Conservation (phyloP, 2,329 filamentous ascomycete species). For the Cercospora sp. region DNA sequence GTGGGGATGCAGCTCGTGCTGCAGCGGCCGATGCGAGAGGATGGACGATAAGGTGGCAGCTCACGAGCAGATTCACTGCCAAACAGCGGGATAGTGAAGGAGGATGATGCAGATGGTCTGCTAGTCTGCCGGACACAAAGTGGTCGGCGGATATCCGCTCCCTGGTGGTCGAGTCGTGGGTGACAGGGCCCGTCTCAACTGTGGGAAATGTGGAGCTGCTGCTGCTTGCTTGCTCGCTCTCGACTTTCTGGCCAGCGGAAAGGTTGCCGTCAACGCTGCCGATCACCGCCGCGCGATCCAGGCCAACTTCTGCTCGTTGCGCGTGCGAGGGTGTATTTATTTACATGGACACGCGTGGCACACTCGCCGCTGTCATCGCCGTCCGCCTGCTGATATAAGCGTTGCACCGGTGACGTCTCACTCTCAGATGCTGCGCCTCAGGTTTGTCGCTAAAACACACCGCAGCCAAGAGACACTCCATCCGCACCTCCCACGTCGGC, state of each 20-base stretch:
- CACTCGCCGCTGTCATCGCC: not conserved
- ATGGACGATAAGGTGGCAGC: not conserved
- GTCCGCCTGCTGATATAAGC: conserved; percentile 1
- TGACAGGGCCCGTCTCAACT: not conserved
- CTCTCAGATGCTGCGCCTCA: conserved; percentile 1
- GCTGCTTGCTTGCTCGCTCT: not conserved
- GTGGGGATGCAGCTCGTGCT: not conserved
- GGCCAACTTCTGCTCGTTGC: not conserved
- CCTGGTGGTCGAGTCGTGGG: not conserved
- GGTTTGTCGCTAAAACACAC: not conserved
- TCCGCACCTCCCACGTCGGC: not conserved
- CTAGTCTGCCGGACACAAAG: not conserved
- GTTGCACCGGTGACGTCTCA: not conserved
- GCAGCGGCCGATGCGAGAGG: not conserved
- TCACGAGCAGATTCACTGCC: not conserved
- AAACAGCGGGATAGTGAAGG: not conserved
- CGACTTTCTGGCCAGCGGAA: not conserved
- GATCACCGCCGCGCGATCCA: not conserved
- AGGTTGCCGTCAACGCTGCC: not conserved
- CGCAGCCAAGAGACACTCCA: not conserved
- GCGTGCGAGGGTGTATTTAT: not conserved
- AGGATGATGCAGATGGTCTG: not conserved
- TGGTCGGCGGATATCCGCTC: not conserved
- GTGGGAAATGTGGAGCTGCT: not conserved
- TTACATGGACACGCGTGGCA: not conserved